Evolutionary conservation across 768 basidiomycete species (phyloP).

Genomic region (Coprinopsis cinerea): DNA sequence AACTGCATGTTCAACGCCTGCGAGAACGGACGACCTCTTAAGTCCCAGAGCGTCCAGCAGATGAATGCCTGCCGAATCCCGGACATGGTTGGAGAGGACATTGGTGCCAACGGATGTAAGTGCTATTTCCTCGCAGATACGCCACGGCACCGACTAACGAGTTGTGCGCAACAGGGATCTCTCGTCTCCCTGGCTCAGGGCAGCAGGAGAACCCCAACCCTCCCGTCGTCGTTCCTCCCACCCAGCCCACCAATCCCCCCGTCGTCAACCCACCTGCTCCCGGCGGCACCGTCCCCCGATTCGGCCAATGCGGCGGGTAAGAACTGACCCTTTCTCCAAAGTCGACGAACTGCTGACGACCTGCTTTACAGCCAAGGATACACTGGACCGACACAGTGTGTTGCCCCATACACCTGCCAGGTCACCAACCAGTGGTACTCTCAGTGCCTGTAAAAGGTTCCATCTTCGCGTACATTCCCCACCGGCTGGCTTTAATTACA

Average conservation of each 20-base stretch:
- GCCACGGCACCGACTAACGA: too few relatives aligned
- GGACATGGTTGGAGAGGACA: not conserved
- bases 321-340: not conserved
- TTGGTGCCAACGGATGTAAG: not conserved
- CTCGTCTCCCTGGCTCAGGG: not conserved
- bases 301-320: not conserved
- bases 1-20: conserved; percentile 5
- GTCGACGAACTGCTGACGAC: not conserved
- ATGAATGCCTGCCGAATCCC: conserved; percentile 25
- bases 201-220: not conserved
- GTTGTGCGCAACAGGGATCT: not conserved
- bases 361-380: not conserved
- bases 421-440: not conserved
- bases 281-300: not conserved
- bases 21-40: conserved; percentile 4
- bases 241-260: not conserved
- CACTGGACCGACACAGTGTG: not conserved
- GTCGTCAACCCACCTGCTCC: not conserved
- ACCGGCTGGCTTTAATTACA: too few relatives aligned
- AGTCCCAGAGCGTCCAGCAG: conserved; percentile 31
- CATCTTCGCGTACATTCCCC: too few relatives aligned
- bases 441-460: conserved; percentile 1
- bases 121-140: too few relatives aligned
- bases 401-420: not conserved
- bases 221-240: not conserved